Conservation (phyloP, 164 flowering plant species). For the Magnolia changhungtana region DNA sequence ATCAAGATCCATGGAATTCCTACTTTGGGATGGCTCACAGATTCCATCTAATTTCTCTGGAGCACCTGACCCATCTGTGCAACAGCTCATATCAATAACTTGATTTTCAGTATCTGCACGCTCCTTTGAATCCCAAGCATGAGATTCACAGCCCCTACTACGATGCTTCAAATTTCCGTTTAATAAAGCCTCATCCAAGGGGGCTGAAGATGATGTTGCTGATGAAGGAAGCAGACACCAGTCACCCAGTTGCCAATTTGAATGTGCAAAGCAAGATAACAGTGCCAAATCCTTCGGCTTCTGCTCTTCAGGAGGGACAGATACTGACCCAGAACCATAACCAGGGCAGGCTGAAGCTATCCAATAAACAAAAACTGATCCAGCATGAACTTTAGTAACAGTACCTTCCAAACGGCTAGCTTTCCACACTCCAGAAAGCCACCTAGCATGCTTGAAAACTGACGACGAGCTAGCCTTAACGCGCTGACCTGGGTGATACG, state of each 20-base stretch:
- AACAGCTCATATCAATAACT: slow-evolving; percentile 1
- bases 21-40: background rate
- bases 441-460: slow-evolving; percentile 75
- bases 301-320: slow-evolving; percentile 90
- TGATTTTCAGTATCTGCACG: background rate
- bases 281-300: slow-evolving; percentile 69
- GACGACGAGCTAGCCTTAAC: slow-evolving; percentile 80
- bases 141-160: slow-evolving; percentile 10
- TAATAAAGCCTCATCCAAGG: slow-evolving; percentile 31
- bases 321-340: slow-evolving; percentile 73
- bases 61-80: slow-evolving; percentile 12
- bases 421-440: slow-evolving; percentile 90
- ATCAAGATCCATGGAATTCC: slow-evolving; percentile 38
- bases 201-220: slow-evolving; percentile 24
- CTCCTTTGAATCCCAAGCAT: background rate
- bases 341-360: slow-evolving; percentile 79
- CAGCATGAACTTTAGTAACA: slow-evolving; percentile 77
- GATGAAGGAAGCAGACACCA: slow-evolving; percentile 79
- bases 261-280: slow-evolving; percentile 79
- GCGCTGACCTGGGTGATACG: slow-evolving; percentile 93
- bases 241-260: slow-evolving; percentile 96
- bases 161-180: slow-evolving; percentile 29
- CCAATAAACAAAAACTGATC: slow-evolving; percentile 84
- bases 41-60: slow-evolving; percentile 35
- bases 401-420: slow-evolving; percentile 75